A percentile compares a stretch with the other conserved stretches of the same genome.
These are phyloP conservation scores for Colletotrichum sp. DNA, from an alignment of 2,329 filamentous ascomycete species.

Conservation along the genomic window DNA sequence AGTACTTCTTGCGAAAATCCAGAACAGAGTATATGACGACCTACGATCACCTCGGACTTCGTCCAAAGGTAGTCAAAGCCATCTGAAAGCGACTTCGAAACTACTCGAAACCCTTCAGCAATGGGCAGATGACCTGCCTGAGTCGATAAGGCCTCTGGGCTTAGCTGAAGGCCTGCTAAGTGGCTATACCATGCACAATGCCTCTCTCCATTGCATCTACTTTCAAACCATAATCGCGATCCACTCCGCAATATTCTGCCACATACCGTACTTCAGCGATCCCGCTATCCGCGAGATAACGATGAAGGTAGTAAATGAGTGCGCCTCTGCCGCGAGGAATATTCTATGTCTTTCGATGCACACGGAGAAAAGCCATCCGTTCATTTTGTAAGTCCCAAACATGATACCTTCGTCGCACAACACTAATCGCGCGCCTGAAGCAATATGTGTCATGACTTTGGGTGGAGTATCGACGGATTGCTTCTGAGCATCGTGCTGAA, in stretches of 20 bases:
- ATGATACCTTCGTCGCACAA: no score
- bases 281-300: neutral
- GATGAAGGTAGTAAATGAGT: neutral
- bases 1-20: neutral
- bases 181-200: no score
- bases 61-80: fast-evolving
- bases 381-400: neutral
- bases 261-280: neutral
- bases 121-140: neutral
- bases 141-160: no score
- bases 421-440: neutral
- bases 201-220: neutral
- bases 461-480: neutral
- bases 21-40: fast-evolving
- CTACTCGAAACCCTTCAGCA: no score
- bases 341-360: neutral
- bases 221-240: neutral
- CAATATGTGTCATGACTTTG: neutral
- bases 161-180: no score
- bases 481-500: neutral
- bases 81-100: neutral
- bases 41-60: neutral
- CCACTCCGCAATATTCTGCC: neutral
- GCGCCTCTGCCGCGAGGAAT: neutral
- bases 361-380: neutral